Evolutionary conservation across 208 protist genomes (phyloP), one percentile per base, ranked within the genome.

Genomic region (Acanthamoeba healyi): DNA sequence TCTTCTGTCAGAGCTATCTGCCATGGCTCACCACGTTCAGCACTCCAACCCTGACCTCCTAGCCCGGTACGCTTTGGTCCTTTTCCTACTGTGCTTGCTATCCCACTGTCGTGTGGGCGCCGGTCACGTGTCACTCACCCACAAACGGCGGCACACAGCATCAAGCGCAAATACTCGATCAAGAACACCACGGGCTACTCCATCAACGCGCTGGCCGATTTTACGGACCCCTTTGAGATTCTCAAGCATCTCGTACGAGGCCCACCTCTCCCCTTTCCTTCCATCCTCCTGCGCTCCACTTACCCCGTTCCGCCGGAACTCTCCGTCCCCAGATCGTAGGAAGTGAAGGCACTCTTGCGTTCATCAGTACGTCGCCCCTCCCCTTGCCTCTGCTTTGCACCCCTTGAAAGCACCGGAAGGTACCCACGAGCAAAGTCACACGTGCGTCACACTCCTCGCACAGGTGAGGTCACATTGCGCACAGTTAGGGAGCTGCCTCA

Each of bases 141-240:
- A 15, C 7, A 49, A 61, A 61, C 15, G 22, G 7, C 12, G 17
- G 54, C 15, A 17, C 17, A 17, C 54, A 88, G 90, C 24, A 96
- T 97, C 58, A 70, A 87, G 34, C 61, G 94, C 82, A 97, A 97
- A 94, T 97, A 95, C 88, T n/a, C 29, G 46, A 96, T 97, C 54
- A 97, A 97, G 93, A 94, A 91, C 95, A 97, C 96, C 46, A 97
- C 96, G 7, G 96, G 96, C 17, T 97, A 97, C 94, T 65, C 56
- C 38, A 94, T 97, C 72, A 97, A 97, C 63, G 93, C 96, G 65
- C 90, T 97, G 26, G 94, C 89, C 46, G 96, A 97, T 82, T 96
- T 95, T 58, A 56, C 81, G 1, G 87, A 95, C 29, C 95, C 96
- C 0, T 61, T 96, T n/a, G 95, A 97, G 63, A 97, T 97, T 40